Evolutionary conservation across 257 asterid genomes (phyloP).

Genomic region (Ballota nigra): DNA sequence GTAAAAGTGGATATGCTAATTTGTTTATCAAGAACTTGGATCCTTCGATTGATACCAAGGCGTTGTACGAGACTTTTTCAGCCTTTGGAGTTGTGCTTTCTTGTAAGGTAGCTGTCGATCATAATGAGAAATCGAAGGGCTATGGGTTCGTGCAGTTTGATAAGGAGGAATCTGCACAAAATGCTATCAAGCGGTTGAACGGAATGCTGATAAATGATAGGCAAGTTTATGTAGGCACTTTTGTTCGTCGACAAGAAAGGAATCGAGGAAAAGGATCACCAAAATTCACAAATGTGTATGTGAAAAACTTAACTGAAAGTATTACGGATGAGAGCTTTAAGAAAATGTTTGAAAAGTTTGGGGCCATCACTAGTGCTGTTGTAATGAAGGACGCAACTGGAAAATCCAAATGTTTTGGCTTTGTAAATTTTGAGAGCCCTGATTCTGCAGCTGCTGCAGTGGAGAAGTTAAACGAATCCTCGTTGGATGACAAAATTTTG

Average conservation of each 20-base stretch:
- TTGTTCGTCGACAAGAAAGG: slow-evolving; percentile 70
- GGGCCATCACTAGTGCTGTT: slow-evolving; percentile 64
- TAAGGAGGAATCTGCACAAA: slow-evolving; percentile 64
- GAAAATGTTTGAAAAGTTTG: slow-evolving; percentile 51
- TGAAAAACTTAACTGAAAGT: slow-evolving; percentile 58
- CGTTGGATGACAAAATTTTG: slow-evolving; percentile 49
- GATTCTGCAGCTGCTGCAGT: slow-evolving; percentile 66
- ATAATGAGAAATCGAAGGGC: slow-evolving; percentile 57
- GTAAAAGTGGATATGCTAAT: slow-evolving; percentile 73
- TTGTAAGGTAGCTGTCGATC: slow-evolving; percentile 71
- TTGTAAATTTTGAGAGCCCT: slow-evolving; percentile 54
- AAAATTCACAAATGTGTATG: slow-evolving; percentile 63
- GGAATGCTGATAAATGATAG: slow-evolving; percentile 82
- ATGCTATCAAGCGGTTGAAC: slow-evolving; percentile 49
- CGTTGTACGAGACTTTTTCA: slow-evolving; percentile 61
- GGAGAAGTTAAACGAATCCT: slow-evolving; percentile 51
- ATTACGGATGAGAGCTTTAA: slow-evolving; percentile 42
- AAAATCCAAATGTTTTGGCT: slow-evolving; percentile 72
- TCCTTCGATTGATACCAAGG: slow-evolving; percentile 61
- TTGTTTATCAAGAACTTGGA: slow-evolving; percentile 76
- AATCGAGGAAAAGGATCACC: slow-evolving; percentile 32
- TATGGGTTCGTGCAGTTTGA: slow-evolving; percentile 87
- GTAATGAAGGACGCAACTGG: slow-evolving; percentile 64
- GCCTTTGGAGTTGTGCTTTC: slow-evolving; percentile 74
- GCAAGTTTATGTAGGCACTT: slow-evolving; percentile 69